Evolutionary conservation across 305 asterid species (phyloP), one percentile per base, ranked within the genome.

Genomic region (Lippia alba): DNA sequence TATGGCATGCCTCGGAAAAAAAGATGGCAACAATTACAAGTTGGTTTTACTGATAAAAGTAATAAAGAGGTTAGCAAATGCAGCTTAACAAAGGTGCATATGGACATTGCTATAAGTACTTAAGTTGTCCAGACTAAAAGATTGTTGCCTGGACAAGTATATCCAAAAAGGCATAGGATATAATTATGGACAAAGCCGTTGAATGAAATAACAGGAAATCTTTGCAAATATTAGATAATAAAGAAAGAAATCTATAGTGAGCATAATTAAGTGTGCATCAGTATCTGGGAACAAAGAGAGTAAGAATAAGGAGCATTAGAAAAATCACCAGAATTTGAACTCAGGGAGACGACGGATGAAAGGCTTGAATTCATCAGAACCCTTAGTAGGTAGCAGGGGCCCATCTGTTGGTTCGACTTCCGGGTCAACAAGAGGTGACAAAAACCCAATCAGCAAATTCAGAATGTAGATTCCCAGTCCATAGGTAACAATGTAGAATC

Each of bases 311-410:
- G 12, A 46, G 61, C 53, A 49, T 12, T 53, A 70, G 49, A 62
- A 61, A 20, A 69, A 67, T 64, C 79, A 89, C 97, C 97, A 91
- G 90, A 89, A 91, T 81, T 91, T 91, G 75, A 91, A 91, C 81
- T 89, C 97, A 3, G 97, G 97, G 64, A 91, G 97, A 51, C 97
- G 97, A 32, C 97, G 94, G 69, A 91, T 89, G 80, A 91, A 89
- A 45, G 97, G 96, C 77, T 87, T 87, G 87, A 91, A 91, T 73
- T 91, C 97, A 76, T 91, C 97, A 8, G 97, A 91, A 60, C 97
- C 97, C 80, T 86, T 89, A 4, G 96, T 91, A 12, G 97, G 97
- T 45, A 91, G 79, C 64, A 76, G 4, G 11, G 96, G 96, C n/a
- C 97, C 96, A 72, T 91, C 97, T 8, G 83, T 72, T 14, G 77